These are phyloP conservation scores for Penicillium pancosmium DNA, from an alignment of 495 filamentous ascomycete genomes.

Conservation along the genomic window DNA sequence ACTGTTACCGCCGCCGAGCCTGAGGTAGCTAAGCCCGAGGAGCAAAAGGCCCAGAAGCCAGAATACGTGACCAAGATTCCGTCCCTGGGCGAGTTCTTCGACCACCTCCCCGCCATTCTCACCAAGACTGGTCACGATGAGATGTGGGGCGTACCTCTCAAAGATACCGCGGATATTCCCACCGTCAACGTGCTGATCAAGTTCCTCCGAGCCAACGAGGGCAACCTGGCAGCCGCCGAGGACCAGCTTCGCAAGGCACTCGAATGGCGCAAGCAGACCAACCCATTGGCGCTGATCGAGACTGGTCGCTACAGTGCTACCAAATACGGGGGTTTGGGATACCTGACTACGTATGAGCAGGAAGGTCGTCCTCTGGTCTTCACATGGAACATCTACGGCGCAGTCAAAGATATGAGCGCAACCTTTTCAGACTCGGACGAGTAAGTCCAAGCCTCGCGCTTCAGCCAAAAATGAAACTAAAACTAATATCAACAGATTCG, in stretches of 20 bases:
- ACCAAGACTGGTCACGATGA: conserved; percentile 59
- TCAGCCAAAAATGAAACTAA: background rate
- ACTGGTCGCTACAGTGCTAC: conserved; percentile 55
- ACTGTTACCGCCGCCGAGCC: conserved; percentile 8
- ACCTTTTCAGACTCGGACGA: conserved; percentile 79
- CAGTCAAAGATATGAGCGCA: conserved; percentile 67
- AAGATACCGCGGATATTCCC: conserved; percentile 60
- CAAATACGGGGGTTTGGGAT: conserved; percentile 55
- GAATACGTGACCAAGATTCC: conserved; percentile 44
- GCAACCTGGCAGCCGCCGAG: conserved; percentile 69
- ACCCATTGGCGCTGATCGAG: conserved; percentile 46
- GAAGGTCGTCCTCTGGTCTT: conserved; percentile 49
- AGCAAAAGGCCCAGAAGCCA: conserved; percentile 34
- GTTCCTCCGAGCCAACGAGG: conserved; percentile 85
- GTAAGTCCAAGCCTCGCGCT: conserved; percentile 50
- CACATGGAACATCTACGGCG: conserved; percentile 89
- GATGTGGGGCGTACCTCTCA: conserved; percentile 74
- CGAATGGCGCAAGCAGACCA: conserved; percentile 72
- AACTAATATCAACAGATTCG: conserved; percentile 56
- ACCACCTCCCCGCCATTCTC: conserved; percentile 47
- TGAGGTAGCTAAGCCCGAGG: conserved; percentile 23
- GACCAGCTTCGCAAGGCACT: conserved; percentile 77
- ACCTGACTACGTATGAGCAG: conserved; percentile 51
- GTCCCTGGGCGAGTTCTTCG: conserved; percentile 40
- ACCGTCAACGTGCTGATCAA: conserved; percentile 87